Percentiles rank a stretch among this genome's conserved stretches.
Conservation (phyloP, 225 moss, liverwort and hornwort genomes). For the Takakia lepidozioides region DNA sequence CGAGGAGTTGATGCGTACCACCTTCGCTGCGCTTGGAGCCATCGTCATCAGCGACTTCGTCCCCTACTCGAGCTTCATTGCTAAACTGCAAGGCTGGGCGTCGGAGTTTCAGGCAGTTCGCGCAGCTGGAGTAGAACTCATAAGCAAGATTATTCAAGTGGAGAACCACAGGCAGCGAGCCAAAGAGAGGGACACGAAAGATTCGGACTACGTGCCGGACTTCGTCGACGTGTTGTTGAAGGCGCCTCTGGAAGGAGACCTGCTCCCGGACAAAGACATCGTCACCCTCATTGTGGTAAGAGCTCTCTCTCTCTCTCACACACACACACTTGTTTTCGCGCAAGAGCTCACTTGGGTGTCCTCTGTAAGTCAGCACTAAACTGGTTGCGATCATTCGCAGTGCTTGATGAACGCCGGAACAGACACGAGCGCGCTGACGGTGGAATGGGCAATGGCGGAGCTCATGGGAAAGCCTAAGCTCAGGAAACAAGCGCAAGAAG, state of each 20-base stretch:
- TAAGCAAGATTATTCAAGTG: slow-evolving; percentile 1
- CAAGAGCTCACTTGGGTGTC: neutral
- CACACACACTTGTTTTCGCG: neutral
- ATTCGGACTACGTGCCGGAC: slow-evolving; percentile 12
- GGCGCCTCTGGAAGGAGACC: slow-evolving; percentile 5
- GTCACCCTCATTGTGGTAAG: neutral
- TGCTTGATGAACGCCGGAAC: slow-evolving; percentile 12
- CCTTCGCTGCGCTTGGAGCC: too few relatives aligned
- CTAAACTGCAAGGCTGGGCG: slow-evolving; percentile 7
- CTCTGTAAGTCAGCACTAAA: neutral
- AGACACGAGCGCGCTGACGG: slow-evolving; percentile 24
- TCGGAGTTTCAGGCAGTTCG: neutral
- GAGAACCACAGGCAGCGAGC: slow-evolving; percentile 10
- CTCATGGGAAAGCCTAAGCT: slow-evolving; percentile 25
- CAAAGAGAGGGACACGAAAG: neutral
- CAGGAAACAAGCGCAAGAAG: slow-evolving; percentile 32
- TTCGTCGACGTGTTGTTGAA: slow-evolving; percentile 14
- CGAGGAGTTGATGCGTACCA: too few relatives aligned
- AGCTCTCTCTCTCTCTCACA: too few relatives aligned
- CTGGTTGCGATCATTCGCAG: neutral
- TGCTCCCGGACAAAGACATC: too few relatives aligned
- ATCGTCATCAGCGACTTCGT: slow-evolving; percentile 10
- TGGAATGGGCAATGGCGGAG: slow-evolving; percentile 59
- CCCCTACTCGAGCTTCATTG: slow-evolving; percentile 6
- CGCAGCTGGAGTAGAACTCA: neutral